A percentile compares a stretch with the other conserved stretches of the same genome.
Evolutionary conservation across 1,139 yeast genomes (phyloP).

Genomic region (Zygosaccharomyces sapae): DNA sequence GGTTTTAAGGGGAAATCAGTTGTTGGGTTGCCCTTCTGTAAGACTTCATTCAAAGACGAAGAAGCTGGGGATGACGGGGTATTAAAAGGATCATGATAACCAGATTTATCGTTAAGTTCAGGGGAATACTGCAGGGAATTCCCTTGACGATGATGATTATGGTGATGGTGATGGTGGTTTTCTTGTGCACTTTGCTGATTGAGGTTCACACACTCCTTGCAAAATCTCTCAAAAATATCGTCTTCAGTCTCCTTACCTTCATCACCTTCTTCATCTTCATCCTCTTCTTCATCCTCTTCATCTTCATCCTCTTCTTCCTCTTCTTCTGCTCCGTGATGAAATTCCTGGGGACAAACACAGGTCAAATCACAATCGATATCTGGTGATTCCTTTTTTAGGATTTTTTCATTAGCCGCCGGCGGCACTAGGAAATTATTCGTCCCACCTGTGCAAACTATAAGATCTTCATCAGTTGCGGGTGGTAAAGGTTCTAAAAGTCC

Average conservation of each 20-base stretch:
- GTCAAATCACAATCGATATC: conserved; percentile 30
- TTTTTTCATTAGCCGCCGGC: conserved; percentile 6
- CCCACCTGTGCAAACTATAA: conserved; percentile 7
- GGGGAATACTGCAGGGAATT: conserved; percentile 1
- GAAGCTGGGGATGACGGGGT: conserved; percentile 14
- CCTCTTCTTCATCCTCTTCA: conserved; percentile 17
- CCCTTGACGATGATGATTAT: conserved; percentile 8
- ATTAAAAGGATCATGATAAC: conserved; percentile 4
- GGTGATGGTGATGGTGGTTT: conserved; percentile 14
- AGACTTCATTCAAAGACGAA: conserved; percentile 7
- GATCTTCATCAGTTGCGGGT: conserved; percentile 5
- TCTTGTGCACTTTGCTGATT: conserved; percentile 12
- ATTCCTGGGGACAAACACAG: conserved; percentile 14
- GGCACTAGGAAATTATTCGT: conserved; percentile 2
- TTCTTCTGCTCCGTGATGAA: not conserved
- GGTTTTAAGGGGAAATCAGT: not conserved
- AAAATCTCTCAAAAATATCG: conserved; percentile 26
- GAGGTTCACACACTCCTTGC: conserved; percentile 25
- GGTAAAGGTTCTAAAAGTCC: conserved; percentile 7
- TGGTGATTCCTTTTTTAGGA: conserved; percentile 19
- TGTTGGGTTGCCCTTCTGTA: not conserved
- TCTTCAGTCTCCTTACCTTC: conserved; percentile 15
- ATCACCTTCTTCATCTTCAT: conserved; percentile 8
- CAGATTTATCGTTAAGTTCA: conserved; percentile 4
- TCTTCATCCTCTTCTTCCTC: conserved; percentile 6